Conservation (phyloP, 441 rosid genomes). For the Raphanus hybrid region DNA sequence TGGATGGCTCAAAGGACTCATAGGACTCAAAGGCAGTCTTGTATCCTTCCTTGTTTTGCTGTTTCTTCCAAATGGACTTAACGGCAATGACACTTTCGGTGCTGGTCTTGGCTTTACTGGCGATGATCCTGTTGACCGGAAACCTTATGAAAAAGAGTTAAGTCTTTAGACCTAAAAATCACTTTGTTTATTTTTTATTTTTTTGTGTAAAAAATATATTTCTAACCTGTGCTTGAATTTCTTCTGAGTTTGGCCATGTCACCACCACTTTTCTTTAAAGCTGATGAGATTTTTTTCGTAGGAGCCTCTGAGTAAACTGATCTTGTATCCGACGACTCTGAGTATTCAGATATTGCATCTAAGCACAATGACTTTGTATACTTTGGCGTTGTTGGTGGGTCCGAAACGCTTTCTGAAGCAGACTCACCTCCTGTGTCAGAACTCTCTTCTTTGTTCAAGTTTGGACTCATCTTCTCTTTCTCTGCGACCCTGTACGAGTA, state of each 20-base stretch:
- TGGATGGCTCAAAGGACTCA: constrained; percentile 39
- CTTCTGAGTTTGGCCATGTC: constrained; percentile 42
- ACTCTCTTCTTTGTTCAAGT: constrained; percentile 44
- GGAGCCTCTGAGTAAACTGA: constrained; percentile 51
- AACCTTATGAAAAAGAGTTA: constrained; percentile 36
- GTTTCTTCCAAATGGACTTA: constrained; percentile 42
- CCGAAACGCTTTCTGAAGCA: constrained; percentile 52
- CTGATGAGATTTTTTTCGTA: constrained; percentile 40
- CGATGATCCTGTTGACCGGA: constrained; percentile 32
- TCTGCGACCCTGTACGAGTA: constrained; percentile 68
- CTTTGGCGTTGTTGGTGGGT: constrained; percentile 45
- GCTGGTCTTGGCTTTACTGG: constrained; percentile 38
- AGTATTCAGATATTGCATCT: constrained; percentile 56
- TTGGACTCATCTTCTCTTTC: constrained; percentile 55
- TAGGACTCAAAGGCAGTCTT: constrained; percentile 39
- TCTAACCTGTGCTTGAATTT: constrained; percentile 52
- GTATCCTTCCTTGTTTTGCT: constrained; percentile 36
- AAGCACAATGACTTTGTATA: constrained; percentile 57
- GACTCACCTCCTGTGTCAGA: constrained; percentile 56
- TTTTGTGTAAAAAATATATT: too few species aligned
- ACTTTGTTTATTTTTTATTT: too few species aligned
- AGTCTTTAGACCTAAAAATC: too few species aligned
- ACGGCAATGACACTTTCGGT: constrained; percentile 20
- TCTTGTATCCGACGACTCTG: constrained; percentile 41
- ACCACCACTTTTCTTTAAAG: constrained; percentile 44